Conservation (phyloP, 352 stramenopile genomes). For the Phytophthora podocarpi region DNA sequence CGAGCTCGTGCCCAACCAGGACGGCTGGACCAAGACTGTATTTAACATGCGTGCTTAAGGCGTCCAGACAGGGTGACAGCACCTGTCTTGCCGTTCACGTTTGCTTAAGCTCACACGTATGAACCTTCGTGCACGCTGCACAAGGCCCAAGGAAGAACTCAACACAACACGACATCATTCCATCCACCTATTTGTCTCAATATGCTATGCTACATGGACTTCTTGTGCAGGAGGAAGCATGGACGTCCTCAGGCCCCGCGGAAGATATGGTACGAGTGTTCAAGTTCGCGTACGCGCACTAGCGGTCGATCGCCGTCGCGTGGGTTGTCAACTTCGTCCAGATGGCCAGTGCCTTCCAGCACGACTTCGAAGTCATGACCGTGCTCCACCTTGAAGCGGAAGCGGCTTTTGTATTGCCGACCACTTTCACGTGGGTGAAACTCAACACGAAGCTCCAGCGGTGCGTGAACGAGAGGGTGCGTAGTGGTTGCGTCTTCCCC, state of each 20-base stretch:
- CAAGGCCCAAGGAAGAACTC: constrained; percentile 15
- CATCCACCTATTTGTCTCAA: constrained; percentile 20
- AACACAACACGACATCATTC: constrained; percentile 32
- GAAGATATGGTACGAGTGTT: constrained; percentile 63
- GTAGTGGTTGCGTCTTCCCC: constrained; percentile 25
- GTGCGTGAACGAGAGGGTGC: constrained; percentile 44
- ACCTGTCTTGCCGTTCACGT: constrained; percentile 4
- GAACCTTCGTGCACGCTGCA: constrained; percentile 16
- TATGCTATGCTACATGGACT: constrained; percentile 17
- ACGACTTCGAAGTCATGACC: constrained; percentile 74
- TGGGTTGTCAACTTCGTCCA: constrained; percentile 53
- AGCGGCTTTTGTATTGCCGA: constrained; percentile 63
- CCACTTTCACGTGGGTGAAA: constrained; percentile 50
- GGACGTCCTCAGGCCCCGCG: constrained; percentile 13
- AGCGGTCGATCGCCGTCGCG: constrained; percentile 57
- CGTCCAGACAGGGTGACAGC: constrained; percentile 4
- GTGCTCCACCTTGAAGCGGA: constrained; percentile 65
- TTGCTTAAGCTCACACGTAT: constrained; percentile 29
- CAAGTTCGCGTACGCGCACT: constrained; percentile 42
- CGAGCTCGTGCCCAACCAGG: constrained; percentile 79
- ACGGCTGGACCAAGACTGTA: constrained; percentile 85
- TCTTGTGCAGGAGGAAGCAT: constrained; percentile 4
- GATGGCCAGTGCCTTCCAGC: constrained; percentile 68
- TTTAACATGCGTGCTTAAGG: constrained; percentile 73
- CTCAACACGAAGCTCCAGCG: constrained; percentile 49